Evolutionary conservation across 2,329 filamentous ascomycete species (phyloP).

Genomic region (Penicillium verrucosum): DNA sequence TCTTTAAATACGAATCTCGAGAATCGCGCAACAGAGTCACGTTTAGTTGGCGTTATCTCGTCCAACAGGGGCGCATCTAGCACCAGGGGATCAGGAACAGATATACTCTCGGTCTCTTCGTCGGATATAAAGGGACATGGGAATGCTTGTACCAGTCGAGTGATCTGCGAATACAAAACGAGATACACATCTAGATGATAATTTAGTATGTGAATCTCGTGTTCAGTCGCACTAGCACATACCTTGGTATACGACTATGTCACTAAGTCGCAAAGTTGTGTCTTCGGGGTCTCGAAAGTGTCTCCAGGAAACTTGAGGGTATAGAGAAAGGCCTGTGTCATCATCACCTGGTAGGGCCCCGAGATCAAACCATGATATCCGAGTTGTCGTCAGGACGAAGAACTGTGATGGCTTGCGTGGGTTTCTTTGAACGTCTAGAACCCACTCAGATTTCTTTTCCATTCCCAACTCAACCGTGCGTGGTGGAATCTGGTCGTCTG

Average conservation of each 20-base stretch:
- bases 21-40: slow-evolving; percentile 18
- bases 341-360: slow-evolving; percentile 20
- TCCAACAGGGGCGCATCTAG: slow-evolving; percentile 28
- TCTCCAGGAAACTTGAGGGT: slow-evolving; percentile 46
- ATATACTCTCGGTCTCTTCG: slow-evolving; percentile 19
- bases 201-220: slow-evolving; percentile 5
- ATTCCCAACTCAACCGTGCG: slow-evolving; percentile 38
- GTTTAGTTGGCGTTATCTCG: slow-evolving; percentile 5
- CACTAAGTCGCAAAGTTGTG: slow-evolving; percentile 45
- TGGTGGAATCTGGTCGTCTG: slow-evolving; percentile 23
- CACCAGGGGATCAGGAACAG: slow-evolving; percentile 35
- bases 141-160: slow-evolving; percentile 33
- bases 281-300: slow-evolving; percentile 57
- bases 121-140: slow-evolving; percentile 28
- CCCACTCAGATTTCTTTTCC: slow-evolving; percentile 47
- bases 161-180: slow-evolving; percentile 42
- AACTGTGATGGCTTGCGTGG: slow-evolving; percentile 42
- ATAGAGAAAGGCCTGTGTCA: slow-evolving; percentile 29
- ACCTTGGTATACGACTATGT: slow-evolving; percentile 35
- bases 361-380: slow-evolving; percentile 47
- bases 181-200: slow-evolving; percentile 34
- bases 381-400: slow-evolving; percentile 54
- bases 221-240: slow-evolving; percentile 8
- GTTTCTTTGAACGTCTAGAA: slow-evolving; percentile 52
- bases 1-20: slow-evolving; percentile 36